Evolutionary conservation across 1,284 basidiomycete species (phyloP), one percentile per base, ranked within the genome.

Genomic region (Microbotryum lychnidis-dioicae): DNA sequence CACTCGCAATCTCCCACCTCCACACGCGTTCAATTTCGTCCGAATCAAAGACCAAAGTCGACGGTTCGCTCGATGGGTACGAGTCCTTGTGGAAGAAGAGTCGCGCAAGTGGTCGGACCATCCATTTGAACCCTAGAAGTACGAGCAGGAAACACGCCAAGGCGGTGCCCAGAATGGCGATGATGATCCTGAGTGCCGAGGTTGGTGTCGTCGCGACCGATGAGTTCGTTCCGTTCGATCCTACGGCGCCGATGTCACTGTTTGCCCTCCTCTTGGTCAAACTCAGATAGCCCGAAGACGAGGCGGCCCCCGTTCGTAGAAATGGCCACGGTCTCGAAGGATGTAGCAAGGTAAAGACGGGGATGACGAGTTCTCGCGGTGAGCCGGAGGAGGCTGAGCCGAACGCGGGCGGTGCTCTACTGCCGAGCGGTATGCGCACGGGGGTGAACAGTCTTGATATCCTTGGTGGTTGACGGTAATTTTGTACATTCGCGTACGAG

Each of bases 1-100:
- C 92, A 69, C 88, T 87, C 50, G 82, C 78, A 60, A 96, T 82
- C 76, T 97, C 91, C 91, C 91, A 96, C 68, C 86, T 80, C 91
- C 91, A 96, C 75, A 97, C 87, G 70, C 84, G 81, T 68, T 86
- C 85, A 47, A 93, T 73, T 72, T 94, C 89, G 57, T 86, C 84
- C 54, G 82, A 79, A 50, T 80, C 80, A 67, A 87, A 86, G 48
- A 96, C 84, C 48, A 89, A 80, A 6, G 91, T 91, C 54, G 85
- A 80, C 8, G 85, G 82, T 65, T 87, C 84, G 51, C 79, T 79
- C 44, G 79, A 77, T 64, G 87, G 82, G n/a, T 84, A 82, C 50
- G 82, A 79, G 12, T 55, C 56, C 25, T 57, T 60, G 44, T 60
- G 29, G 9, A 45, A 14, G n/a, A 50, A 23, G 27, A 21, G 25